Evolutionary conservation across 805 yeast genomes (phyloP).

Genomic region (Candida methanosorbosa): DNA sequence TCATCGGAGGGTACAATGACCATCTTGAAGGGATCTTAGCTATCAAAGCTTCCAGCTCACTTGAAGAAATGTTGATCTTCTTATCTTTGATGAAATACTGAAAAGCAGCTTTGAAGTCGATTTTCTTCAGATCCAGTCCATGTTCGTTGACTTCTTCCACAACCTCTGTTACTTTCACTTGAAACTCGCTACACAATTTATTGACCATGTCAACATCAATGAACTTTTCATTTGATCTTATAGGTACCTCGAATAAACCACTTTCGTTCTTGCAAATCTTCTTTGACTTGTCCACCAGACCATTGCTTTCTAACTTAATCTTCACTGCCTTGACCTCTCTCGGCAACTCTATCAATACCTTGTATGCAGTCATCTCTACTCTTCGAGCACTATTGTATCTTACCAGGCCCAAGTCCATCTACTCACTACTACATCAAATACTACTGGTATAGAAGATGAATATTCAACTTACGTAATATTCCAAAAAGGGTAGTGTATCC

Average conservation of each 20-base stretch:
- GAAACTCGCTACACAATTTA: no score
- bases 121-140: not conserved
- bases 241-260: not conserved
- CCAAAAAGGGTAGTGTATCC: no score
- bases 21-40: slow-evolving; percentile 40
- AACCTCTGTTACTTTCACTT: not conserved
- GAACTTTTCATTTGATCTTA: not conserved
- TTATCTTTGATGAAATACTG: not conserved
- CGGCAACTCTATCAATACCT: not conserved
- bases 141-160: not conserved
- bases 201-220: no score
- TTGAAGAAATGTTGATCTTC: not conserved
- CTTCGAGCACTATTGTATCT: no score
- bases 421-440: no score
- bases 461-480: no score
- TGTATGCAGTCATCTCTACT: not conserved
- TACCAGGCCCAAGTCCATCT: no score
- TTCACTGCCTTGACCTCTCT: slow-evolving; percentile 4
- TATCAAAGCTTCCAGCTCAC: not conserved
- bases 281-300: slow-evolving; percentile 2
- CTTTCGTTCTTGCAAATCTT: not conserved
- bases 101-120: not conserved
- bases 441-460: no score
- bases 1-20: slow-evolving; percentile 59
- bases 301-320: slow-evolving; percentile 1